These are phyloP conservation scores for Paraphoma chrysanthemicola DNA, from an alignment of 2,329 filamentous ascomycete species.

Conservation along the genomic window DNA sequence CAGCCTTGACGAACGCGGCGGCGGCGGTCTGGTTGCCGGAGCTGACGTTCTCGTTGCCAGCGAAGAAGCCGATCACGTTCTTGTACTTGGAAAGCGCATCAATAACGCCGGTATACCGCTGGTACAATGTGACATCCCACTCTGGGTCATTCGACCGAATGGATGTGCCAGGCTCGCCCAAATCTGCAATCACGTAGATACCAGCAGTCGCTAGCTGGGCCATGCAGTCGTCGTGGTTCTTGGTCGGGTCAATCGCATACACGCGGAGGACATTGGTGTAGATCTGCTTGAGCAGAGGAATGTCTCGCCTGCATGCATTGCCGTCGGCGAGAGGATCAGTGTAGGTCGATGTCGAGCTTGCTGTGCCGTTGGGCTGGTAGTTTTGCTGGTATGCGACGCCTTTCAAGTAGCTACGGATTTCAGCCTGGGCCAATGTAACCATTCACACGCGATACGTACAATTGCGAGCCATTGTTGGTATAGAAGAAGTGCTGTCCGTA, in stretches of 20 bases:
- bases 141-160: constrained; percentile 80
- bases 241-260: constrained; percentile 84
- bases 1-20: constrained; percentile 95
- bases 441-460: constrained; percentile 45
- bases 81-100: constrained; percentile 81
- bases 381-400: constrained; percentile 90
- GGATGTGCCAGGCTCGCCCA: constrained; percentile 65
- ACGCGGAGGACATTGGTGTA: constrained; percentile 89
- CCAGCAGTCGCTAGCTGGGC: constrained; percentile 78
- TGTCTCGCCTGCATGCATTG: constrained; percentile 77
- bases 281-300: constrained; percentile 79
- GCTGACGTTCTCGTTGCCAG: constrained; percentile 96
- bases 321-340: constrained; percentile 82
- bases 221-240: constrained; percentile 87
- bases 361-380: constrained; percentile 36
- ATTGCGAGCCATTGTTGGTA: constrained; percentile 78
- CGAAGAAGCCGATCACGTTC: constrained; percentile 97
- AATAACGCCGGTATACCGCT: constrained; percentile 82
- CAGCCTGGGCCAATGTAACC: constrained; percentile 8
- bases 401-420: constrained; percentile 71
- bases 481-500: constrained; percentile 89
- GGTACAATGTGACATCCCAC: constrained; percentile 82
- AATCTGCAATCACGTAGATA: constrained; percentile 94
- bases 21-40: constrained; percentile 83
- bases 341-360: constrained; percentile 61